Conservation (phyloP, 2,329 filamentous ascomycete species). For the Aureobasidium sp. region DNA sequence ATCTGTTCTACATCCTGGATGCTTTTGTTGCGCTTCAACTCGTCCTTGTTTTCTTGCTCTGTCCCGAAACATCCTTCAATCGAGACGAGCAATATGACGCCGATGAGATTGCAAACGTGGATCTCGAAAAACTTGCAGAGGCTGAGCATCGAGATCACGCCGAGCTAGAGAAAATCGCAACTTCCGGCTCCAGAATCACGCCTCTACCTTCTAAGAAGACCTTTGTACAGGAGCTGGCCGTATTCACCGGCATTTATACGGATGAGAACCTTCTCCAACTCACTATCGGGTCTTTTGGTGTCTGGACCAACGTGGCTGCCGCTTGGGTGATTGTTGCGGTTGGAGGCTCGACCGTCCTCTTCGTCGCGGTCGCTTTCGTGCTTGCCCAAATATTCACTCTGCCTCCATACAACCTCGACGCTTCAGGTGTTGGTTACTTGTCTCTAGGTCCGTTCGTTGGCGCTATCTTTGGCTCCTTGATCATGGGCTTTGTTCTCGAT, state of each 20-base stretch:
- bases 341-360: conserved; percentile 34
- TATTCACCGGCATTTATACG: conserved; percentile 32
- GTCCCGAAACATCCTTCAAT: conserved; percentile 43
- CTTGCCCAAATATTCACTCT: conserved; percentile 40
- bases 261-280: conserved; percentile 31
- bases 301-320: conserved; percentile 44
- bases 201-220: not conserved
- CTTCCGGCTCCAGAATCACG: conserved; percentile 19
- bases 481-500: conserved; percentile 28
- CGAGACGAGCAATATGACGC: conserved; percentile 25
- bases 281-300: conserved; percentile 36
- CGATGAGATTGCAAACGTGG: conserved; percentile 10
- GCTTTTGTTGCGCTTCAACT: conserved; percentile 38
- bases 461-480: conserved; percentile 26
- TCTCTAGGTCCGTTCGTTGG: conserved; percentile 34
- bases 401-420: conserved; percentile 37
- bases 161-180: not conserved
- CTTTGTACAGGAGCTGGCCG: conserved; percentile 23
- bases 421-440: conserved; percentile 35
- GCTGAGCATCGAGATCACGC: not conserved
- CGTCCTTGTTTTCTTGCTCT: conserved; percentile 38
- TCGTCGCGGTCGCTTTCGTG: conserved; percentile 35
- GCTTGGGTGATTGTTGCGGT: conserved; percentile 42
- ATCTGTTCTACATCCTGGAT: conserved; percentile 39
- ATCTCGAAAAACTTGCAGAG: conserved; percentile 10